Evolutionary conservation across 257 asterid species (phyloP), one percentile per base, ranked within the genome.

Genomic region (Solanum clarkiae): DNA sequence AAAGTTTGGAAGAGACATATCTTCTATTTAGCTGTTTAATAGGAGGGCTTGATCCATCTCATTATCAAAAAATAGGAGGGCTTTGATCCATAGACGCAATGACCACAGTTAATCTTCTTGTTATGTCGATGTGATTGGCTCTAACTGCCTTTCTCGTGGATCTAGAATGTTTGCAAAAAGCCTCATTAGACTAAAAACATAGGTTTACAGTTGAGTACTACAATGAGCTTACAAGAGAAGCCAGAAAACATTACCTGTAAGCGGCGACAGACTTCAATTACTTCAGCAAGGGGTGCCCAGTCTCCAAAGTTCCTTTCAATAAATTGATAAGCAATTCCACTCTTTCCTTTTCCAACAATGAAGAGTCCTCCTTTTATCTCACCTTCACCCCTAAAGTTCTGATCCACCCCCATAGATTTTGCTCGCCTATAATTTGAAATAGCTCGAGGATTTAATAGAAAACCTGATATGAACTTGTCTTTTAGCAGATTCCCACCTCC

Each of bases 401-500:
- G 92, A 86, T 93, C 92, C 11, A 91, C 84, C 57, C 97, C 97
- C 11, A 86, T 79, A 24, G 92, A 90, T 89, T 95, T 94, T 40
- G 98, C 97, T 66, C 97, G 87, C 84, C 86, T 92, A 88, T 92
- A 95, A 86, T 95, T 95, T 57, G 98, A 95, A 68, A 92, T 89
- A 75, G 97, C 98, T 90, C 97, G 88, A 84, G 95, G 92, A 90
- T 94, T 95, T 18, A 95, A 87, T 53, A 95, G 88, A 87, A 94
- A 95, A 42, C 98, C 98, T 20, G 98, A 89, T 85, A 94, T 88
- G 92, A 93, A 95, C 85, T 90, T 94, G 60, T 94, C 98, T 86
- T 91, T 95, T 22, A 92, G 92, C 86, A 95, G 93, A 88, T 91
- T 93, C 70, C 98, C 98, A 86, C 98, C 97, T 85, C 98, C 98